A percentile compares a stretch with the other conserved stretches of the same genome.
These are phyloP conservation scores for Moelleriella libera DNA, from an alignment of 2,329 filamentous ascomycete species.

Conservation along the genomic window DNA sequence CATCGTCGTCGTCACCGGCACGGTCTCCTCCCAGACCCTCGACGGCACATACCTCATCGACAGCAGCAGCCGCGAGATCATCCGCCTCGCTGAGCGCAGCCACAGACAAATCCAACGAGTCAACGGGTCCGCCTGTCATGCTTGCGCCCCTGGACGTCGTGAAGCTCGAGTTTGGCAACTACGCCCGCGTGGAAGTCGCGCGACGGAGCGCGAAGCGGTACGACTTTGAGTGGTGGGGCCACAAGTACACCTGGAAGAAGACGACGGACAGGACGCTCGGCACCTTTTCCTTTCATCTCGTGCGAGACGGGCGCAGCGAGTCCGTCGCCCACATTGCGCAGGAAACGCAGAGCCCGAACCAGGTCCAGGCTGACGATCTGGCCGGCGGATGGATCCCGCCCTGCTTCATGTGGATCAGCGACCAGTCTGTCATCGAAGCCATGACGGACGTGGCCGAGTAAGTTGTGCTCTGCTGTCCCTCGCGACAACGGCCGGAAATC, in stretches of 20 bases:
- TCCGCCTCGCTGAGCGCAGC: too few relatives aligned
- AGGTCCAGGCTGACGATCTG: slow-evolving; percentile 55
- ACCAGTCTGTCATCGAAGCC: slow-evolving; percentile 52
- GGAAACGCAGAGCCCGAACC: slow-evolving; percentile 56
- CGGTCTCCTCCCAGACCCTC: too few relatives aligned
- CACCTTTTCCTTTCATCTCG: slow-evolving; percentile 65
- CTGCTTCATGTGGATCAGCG: slow-evolving; percentile 81
- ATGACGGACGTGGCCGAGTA: slow-evolving; percentile 80
- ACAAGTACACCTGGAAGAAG: slow-evolving; percentile 72
- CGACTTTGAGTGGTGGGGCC: slow-evolving; percentile 89
- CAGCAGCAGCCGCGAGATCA: background rate
- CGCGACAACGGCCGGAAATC: background rate
- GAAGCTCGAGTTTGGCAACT: slow-evolving; percentile 93
- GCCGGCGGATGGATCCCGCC: slow-evolving; percentile 85
- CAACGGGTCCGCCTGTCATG: slow-evolving; percentile 1
- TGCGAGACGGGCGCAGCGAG: slow-evolving; percentile 43
- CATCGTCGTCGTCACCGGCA: too few relatives aligned
- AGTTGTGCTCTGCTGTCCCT: slow-evolving; percentile 15
- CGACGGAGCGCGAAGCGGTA: slow-evolving; percentile 63
- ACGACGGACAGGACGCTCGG: slow-evolving; percentile 55
- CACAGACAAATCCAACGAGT: background rate
- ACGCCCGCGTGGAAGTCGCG: slow-evolving; percentile 76
- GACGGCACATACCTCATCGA: background rate
- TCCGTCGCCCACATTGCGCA: slow-evolving; percentile 77
- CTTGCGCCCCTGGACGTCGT: slow-evolving; percentile 58